Percentiles rank a stretch among this genome's conserved stretches.
Evolutionary conservation across 371 early-diverging fungal genomes (phyloP).

Genomic region (Mortierella sp.): DNA sequence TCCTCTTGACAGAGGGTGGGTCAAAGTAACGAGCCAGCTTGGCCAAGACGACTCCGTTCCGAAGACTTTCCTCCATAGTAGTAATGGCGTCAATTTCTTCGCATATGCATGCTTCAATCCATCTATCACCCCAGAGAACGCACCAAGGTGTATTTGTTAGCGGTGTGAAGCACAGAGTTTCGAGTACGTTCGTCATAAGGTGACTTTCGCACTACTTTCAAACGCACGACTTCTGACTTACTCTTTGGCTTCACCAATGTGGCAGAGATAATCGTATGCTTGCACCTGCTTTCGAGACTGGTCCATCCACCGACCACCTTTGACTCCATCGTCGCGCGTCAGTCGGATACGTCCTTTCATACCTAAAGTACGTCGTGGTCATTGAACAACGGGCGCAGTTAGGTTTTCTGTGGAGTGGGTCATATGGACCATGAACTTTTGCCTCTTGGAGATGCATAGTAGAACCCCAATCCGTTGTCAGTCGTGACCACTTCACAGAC

Average conservation of each 20-base stretch:
- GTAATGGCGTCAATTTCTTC: conserved; percentile 87
- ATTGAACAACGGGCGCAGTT: not conserved
- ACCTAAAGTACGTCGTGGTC: conserved; percentile 32
- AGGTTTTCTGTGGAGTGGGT: not conserved
- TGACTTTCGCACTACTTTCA: not conserved
- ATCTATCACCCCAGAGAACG: conserved; percentile 65
- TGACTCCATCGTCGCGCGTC: conserved; percentile 67
- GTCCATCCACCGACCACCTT: conserved; percentile 94
- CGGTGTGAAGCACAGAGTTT: not conserved
- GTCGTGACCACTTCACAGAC: not conserved
- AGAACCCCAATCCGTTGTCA: not conserved
- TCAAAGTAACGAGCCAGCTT: conserved; percentile 91
- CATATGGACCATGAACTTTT: not conserved
- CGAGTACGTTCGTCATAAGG: not conserved
- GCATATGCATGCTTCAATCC: conserved; percentile 95
- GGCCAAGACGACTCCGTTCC: conserved; percentile 96
- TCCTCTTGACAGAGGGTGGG: conserved; percentile 87
- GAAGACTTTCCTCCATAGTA: conserved; percentile 90
- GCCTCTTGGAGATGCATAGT: not conserved
- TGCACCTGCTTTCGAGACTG: conserved; percentile 91
- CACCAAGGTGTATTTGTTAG: not conserved
- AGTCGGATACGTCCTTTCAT: conserved; percentile 75
- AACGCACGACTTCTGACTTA: conserved; percentile 60
- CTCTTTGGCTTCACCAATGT: conserved; percentile 99
- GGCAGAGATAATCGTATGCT: conserved; percentile 99